Base-by-base conservation (phyloP, 306 rosid genomes). In the Glycine soja region DNA sequence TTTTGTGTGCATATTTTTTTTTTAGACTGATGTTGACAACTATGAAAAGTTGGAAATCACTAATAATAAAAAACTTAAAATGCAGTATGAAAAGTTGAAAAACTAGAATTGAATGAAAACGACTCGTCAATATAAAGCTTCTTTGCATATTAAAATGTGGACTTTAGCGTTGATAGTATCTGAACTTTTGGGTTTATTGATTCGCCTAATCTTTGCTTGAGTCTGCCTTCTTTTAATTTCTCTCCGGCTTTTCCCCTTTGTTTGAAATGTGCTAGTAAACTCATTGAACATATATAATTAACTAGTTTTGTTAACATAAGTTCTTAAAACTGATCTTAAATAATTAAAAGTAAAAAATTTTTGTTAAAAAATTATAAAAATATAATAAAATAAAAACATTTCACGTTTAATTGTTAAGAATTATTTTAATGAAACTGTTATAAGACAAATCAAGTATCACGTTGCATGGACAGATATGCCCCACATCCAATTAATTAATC, bases 41-140 rank as follows among this genome's bases (percentile, higher is more conserved):
- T 18, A 3, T 59, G n/a, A 30, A 59, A 24, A 34, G 9, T 12
- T 5, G 2, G 1, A 59, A 59, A 34, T 9, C 2, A 10, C 1
- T 0, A 16, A 56, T 11, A 10, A 9, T 24, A 34, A 6, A 64
- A 34, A 11, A 3, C 3, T 12, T 15, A 42, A 42, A 15, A 9
- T 69, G 38, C 0, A 69, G 40, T 69, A 18, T 69, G 42, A 19
- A 70, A 18, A 19, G 54, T 46, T 70, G 58, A 47, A 70, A 70
- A 69, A 9, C 74, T 18, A 18, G 16, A 68, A 46, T 47, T 10
- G 57, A 46, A 69, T 18, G 18, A 69, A 16, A 69, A 46, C 0
- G 40, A 46, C 11, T 11, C 6, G 18, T 70, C 59, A 47, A 70
- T 11, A 46, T 19, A 69, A 69, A 69, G 57, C 18, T 45, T 16